Evolutionary conservation across 306 rosid species (phyloP).

Genomic region (Sphenostylis stenocarpa): DNA sequence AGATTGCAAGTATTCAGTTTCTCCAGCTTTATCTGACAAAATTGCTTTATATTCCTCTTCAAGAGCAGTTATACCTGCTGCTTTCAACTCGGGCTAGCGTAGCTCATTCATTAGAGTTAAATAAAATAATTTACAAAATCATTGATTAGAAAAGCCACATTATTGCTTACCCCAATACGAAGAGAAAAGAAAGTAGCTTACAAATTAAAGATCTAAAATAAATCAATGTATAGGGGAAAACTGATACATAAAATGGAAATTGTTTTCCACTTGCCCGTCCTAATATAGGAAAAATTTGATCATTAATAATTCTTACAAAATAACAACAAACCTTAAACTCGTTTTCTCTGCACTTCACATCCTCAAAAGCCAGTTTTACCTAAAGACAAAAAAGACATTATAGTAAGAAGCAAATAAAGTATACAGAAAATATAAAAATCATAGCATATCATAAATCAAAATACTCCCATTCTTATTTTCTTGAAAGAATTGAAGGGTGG

Average conservation of each 20-base stretch:
- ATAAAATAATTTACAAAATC: constrained; percentile 13
- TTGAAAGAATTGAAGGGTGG: not conserved
- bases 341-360: constrained; percentile 50
- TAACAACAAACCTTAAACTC: constrained; percentile 64
- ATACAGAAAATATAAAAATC: not conserved
- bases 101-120: constrained; percentile 32
- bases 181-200: not conserved
- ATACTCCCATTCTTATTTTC: not conserved
- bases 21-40: constrained; percentile 67
- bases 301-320: not conserved
- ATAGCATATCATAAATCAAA: constrained; percentile 19
- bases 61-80: constrained; percentile 55
- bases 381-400: constrained; percentile 40
- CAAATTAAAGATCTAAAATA: not conserved
- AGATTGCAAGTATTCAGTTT: constrained; percentile 68
- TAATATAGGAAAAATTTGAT: no score
- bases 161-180: not conserved
- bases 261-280: constrained; percentile 4
- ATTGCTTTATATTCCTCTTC: constrained; percentile 74
- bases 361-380: constrained; percentile 63
- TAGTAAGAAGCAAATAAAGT: constrained; percentile 23
- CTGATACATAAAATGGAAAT: not conserved
- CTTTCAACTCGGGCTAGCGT: constrained; percentile 66
- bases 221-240: not conserved
- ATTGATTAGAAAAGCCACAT: constrained; percentile 21